Conservation (phyloP, 2,329 filamentous ascomycete species). For the Colletotrichum zoysiae region DNA sequence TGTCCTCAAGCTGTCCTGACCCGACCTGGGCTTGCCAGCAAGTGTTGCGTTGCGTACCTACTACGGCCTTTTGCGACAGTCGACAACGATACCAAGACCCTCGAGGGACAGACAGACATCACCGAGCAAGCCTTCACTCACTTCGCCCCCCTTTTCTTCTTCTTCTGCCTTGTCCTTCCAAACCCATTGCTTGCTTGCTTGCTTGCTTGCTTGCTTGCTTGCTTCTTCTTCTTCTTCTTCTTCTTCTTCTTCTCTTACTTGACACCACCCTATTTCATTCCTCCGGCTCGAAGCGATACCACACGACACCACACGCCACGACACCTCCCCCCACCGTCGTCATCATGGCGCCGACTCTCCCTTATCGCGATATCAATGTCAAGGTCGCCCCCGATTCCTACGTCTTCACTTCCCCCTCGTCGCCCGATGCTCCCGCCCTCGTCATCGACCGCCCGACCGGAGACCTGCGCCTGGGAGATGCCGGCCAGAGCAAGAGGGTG, state of each 20-base stretch:
- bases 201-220: too few species aligned
- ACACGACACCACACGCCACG: background rate
- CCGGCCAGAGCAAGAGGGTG: constrained; percentile 79
- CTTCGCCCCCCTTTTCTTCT: constrained; percentile 15
- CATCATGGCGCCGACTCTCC: constrained; percentile 63
- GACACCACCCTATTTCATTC: background rate
- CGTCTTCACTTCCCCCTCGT: constrained; percentile 95
- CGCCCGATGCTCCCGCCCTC: constrained; percentile 87
- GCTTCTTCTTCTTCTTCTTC: background rate
- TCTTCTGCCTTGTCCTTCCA: constrained; percentile 7
- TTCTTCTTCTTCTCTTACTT: background rate
- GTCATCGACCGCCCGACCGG: constrained; percentile 93
- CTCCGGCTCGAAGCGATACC: constrained; percentile 10
- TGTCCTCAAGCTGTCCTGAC: constrained; percentile 35
- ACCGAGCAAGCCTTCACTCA: constrained; percentile 11
- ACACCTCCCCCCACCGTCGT: background rate
- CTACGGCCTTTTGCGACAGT: constrained; percentile 21
- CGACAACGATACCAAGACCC: constrained; percentile 11
- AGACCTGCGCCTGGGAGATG: constrained; percentile 87
- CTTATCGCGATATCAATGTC: constrained; percentile 97
- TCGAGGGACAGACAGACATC: background rate
- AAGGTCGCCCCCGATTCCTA: constrained; percentile 93
- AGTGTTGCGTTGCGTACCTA: background rate
- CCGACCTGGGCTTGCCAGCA: background rate
- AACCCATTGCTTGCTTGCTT: background rate